Percentiles rank a stretch among this genome's conserved stretches.
Evolutionary conservation across 768 basidiomycete genomes (phyloP).

Genomic region (Lactarius sanguifluus): DNA sequence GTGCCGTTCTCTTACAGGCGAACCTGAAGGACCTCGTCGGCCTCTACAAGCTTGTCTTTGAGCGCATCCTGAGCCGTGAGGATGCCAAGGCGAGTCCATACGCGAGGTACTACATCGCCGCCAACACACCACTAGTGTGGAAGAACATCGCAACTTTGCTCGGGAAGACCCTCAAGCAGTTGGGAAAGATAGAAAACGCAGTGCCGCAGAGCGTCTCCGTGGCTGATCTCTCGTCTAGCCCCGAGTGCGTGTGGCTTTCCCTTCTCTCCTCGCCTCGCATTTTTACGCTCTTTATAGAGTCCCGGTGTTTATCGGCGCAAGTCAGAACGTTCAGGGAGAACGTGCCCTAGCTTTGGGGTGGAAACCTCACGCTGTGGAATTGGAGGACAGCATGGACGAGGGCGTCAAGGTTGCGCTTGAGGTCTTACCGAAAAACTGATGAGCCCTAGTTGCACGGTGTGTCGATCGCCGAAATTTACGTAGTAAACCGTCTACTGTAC

Average conservation of each 20-base stretch:
- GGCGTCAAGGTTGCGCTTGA: not conserved
- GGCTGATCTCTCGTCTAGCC: not conserved
- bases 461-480: not conserved
- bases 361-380: conserved; percentile 5
- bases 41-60: not conserved
- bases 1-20: not conserved
- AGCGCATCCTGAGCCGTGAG: not conserved
- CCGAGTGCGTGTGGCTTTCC: not conserved
- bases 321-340: conserved; percentile 5
- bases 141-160: not conserved
- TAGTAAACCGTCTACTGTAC: not conserved
- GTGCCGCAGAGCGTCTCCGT: not conserved
- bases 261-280: not conserved
- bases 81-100: not conserved
- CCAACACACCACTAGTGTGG: not conserved
- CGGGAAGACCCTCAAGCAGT: not conserved
- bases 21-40: not conserved
- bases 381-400: conserved; percentile 1
- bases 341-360: not conserved
- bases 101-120: not conserved
- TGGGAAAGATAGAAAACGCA: not conserved
- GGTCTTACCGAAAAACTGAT: not conserved
- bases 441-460: not conserved
- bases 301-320: not conserved
- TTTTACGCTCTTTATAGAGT: not conserved